Evolutionary conservation across 495 filamentous ascomycete species (phyloP), one percentile per base, ranked within the genome.

Genomic region (Cudoniella acicularis): DNA sequence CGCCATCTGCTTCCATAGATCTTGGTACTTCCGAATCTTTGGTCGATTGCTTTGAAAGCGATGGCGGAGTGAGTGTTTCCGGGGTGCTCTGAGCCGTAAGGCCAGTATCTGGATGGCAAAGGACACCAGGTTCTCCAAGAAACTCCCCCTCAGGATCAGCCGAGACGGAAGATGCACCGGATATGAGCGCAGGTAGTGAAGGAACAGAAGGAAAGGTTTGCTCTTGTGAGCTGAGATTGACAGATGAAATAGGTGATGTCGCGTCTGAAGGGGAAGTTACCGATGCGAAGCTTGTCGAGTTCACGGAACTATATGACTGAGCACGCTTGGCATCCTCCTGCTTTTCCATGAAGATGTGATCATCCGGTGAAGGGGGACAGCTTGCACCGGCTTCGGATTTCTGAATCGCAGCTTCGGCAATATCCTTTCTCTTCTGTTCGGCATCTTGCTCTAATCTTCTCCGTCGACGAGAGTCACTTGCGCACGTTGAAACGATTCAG

Each of bases 101-200:
- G 67, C 68, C 45, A 13, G 16, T n/a, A 10, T 62, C 27, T 1
- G 54, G 50, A 26, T 40, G 42, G 18, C 68, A 66, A 25, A 77
- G 64, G 4, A 74, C 66, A 2, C 79, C 79, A 4, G 79, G 79
- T n/a, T 70, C 68, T 52, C 74, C 65, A 13, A 82, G 70, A 45
- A 82, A 78, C 26, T 84, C 79, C 4, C 75, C 79, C 62, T 84
- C 82, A 1, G 74, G 66, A 45, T 83, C 79, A 11, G 76, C 84
- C 18, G 86, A 91, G 18, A 90, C 73, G n/a, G 88, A 92, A 24
- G 87, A 89, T n/a, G 87, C 87, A n/a, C 87, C 84, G 26, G 87
- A 90, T 13, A 90, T 75, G 4, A 92, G 79, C 41, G 88, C 88
- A 2, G 88, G 88, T 4, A 92, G 79, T 43, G 87, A 90, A 13